Evolutionary conservation across 225 moss, liverwort and hornwort genomes (phyloP), one percentile per base, ranked within the genome.

Genomic region (Thuidium tamariscinum): DNA sequence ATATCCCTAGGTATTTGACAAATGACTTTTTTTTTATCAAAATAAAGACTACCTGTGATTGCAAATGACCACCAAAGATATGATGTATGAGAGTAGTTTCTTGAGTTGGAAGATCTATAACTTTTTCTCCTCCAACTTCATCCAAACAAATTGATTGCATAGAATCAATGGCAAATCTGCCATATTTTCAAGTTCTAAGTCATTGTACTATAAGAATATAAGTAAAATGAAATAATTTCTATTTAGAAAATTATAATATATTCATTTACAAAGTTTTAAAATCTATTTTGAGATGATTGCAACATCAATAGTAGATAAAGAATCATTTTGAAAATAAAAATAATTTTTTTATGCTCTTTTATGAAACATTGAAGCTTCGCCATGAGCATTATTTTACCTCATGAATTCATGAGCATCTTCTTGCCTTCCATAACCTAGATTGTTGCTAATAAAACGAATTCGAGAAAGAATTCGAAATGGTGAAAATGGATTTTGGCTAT

Each of bases 371-470:
- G 7, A 59, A 82, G 36, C 17, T 39, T 60, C 7, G 48, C 3
- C 0, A 23, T 55, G 3, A 74, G 1, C 4, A 39, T 37, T 55
- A 66, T 39, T 55, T n/a, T 84, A 99, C 97, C 99, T 92, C 97
- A 99, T 97, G 17, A 99, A 99, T 82, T 99, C 99, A 91, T 99
- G 99, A 16, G 97, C 99, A 88, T 99, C 99, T 94, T 99, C 99
- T 90, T 99, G 99, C 71, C 94, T 97, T 88, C 97, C 99, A 92
- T 95, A 97, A 39, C 99, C 99, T 82, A 99, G 93, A 89, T 96
- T 94, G 83, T 95, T 95, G 48, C 99, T 95, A 92, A 97, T 99
- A 63, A 94, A 93, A 34, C 90, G 90, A 59, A 97, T 97, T n/a
- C 93, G 94, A 52, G 96, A 96, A 20, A 99, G 93, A 52, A 99